Conservation (phyloP, 495 filamentous ascomycete species). For the Penicillium samsonianum region DNA sequence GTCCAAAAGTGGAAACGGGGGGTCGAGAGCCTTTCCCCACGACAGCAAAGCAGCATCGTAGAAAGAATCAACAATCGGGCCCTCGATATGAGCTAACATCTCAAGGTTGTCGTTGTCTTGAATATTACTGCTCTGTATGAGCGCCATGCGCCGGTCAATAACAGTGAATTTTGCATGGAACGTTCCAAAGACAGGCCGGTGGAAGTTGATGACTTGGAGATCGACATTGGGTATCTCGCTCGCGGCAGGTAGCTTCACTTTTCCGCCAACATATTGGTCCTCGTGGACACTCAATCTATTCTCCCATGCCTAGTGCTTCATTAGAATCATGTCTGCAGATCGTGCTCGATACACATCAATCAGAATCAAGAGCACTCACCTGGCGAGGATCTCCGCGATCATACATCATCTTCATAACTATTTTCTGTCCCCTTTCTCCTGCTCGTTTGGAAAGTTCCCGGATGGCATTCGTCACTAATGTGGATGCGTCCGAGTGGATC, state of each 20-base stretch:
- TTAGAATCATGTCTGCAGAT: constrained; percentile 10
- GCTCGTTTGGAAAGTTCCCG: constrained; percentile 66
- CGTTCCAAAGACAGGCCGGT: constrained; percentile 70
- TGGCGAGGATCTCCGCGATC: constrained; percentile 69
- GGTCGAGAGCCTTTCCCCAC: constrained; percentile 65
- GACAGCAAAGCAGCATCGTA: constrained; percentile 73
- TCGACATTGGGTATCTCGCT: constrained; percentile 70
- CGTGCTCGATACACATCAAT: background rate
- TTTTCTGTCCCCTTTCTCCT: constrained; percentile 54
- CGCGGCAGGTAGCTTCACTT: constrained; percentile 59
- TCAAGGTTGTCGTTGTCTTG: constrained; percentile 77
- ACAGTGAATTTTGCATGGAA: constrained; percentile 79
- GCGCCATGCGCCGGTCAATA: constrained; percentile 66
- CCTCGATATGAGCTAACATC: constrained; percentile 79
- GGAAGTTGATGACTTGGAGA: constrained; percentile 72
- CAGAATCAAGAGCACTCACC: constrained; percentile 17
- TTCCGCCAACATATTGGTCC: constrained; percentile 54
- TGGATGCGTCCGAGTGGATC: constrained; percentile 66
- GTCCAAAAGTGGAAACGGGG: constrained; percentile 58
- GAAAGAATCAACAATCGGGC: constrained; percentile 71
- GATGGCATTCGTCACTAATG: constrained; percentile 66
- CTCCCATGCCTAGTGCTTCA: constrained; percentile 45
- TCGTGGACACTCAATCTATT: constrained; percentile 61
- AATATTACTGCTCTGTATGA: constrained; percentile 76
- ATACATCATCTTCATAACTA: constrained; percentile 74